These are phyloP conservation scores for Paxillus rubicundulus DNA, from an alignment of 768 basidiomycete species.

Conservation along the genomic window DNA sequence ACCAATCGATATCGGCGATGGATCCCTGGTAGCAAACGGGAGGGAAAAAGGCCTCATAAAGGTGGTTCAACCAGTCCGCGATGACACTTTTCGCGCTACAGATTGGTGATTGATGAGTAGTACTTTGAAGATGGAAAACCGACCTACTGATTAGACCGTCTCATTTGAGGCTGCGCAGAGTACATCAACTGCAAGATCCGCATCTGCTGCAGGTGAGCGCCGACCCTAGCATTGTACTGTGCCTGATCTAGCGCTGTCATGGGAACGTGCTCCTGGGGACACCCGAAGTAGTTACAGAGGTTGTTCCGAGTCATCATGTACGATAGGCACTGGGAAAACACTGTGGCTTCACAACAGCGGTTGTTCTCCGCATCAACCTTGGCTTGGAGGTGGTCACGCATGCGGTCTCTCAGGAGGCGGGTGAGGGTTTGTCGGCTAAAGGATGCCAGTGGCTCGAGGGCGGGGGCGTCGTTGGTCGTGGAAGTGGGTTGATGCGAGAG, in stretches of 20 bases:
- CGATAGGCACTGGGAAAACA: slow-evolving; percentile 41
- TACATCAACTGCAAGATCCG: slow-evolving; percentile 40
- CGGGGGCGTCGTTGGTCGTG: too few relatives aligned
- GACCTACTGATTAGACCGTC: too few relatives aligned
- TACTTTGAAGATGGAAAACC: neutral
- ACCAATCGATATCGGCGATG: slow-evolving; percentile 31
- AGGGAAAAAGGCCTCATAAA: slow-evolving; percentile 52
- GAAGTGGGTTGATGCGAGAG: too few relatives aligned
- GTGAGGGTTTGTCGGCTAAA: neutral
- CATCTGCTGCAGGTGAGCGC: slow-evolving; percentile 49
- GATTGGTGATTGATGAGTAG: too few relatives aligned
- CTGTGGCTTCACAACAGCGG: slow-evolving; percentile 25
- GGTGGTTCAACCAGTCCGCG: slow-evolving; percentile 39
- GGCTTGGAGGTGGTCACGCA: slow-evolving; percentile 28
- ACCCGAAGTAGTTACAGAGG: slow-evolving; percentile 31
- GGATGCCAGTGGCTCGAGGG: too few relatives aligned
- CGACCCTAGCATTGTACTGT: slow-evolving; percentile 41
- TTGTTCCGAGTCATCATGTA: slow-evolving; percentile 23
- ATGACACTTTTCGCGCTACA: neutral
- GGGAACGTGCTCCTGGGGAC: slow-evolving; percentile 38
- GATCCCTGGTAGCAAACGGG: slow-evolving; percentile 42
- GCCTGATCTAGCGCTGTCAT: slow-evolving; percentile 24
- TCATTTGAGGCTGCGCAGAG: slow-evolving; percentile 8
- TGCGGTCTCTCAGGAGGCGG: slow-evolving; percentile 17
- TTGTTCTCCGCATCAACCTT: slow-evolving; percentile 33